Evolutionary conservation across 768 basidiomycete species (phyloP).

Genomic region (Leccinum variicolor): DNA sequence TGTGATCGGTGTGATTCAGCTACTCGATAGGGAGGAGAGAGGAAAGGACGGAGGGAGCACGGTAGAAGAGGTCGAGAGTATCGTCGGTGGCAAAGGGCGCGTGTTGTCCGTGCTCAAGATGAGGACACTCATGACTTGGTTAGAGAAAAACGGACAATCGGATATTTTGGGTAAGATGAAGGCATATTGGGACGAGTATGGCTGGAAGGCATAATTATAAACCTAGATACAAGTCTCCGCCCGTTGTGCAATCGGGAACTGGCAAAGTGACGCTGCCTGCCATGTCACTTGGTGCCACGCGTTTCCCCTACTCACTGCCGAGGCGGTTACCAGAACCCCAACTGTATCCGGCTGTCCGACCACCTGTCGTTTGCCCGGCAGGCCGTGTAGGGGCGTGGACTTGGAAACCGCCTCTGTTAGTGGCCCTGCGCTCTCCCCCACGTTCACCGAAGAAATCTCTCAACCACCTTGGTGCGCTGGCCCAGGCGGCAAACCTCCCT

Average conservation of each 20-base stretch:
- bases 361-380: constrained; percentile 17
- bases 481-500: constrained; percentile 39
- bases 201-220: constrained; percentile 23
- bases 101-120: constrained; percentile 83
- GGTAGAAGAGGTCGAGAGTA: constrained; percentile 74
- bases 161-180: constrained; percentile 71
- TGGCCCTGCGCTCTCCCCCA: constrained; percentile 33
- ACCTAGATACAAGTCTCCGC: background rate
- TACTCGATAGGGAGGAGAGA: constrained; percentile 64
- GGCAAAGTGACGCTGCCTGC: no score
- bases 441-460: constrained; percentile 43
- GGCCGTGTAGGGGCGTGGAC: constrained; percentile 51
- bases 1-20: constrained; percentile 85
- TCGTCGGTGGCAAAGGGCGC: constrained; percentile 62
- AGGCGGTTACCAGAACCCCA: constrained; percentile 60
- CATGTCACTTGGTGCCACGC: background rate
- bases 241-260: no score
- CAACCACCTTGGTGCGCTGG: constrained; percentile 60
- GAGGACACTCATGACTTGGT: constrained; percentile 80
- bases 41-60: constrained; percentile 57
- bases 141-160: constrained; percentile 62
- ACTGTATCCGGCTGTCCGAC: constrained; percentile 31
- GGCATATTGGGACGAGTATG: constrained; percentile 48
- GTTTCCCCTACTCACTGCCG: constrained; percentile 30
- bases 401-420: constrained; percentile 50